Evolutionary conservation across 2,329 filamentous ascomycete genomes (phyloP), one percentile per base, ranked within the genome.

Genomic region (Rhinocladiella similis): DNA sequence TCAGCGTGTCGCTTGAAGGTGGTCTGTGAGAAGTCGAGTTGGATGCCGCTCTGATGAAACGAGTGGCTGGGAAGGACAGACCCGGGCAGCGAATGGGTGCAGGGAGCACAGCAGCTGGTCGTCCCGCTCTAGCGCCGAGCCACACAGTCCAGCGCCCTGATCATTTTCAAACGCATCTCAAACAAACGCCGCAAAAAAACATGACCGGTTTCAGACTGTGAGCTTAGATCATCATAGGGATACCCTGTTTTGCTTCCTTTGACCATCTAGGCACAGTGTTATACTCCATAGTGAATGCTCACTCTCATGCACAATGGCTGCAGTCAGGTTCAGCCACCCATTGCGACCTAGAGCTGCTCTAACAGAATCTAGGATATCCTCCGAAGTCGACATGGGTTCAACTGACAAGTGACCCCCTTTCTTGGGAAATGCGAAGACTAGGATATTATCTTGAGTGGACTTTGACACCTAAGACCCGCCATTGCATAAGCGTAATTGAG

Each of bases 81-180:
- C 45, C 51, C 35, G 29, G 41, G 56, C 50, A 45, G 49, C 60
- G 50, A 60, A 58, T 60, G 45, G 54, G 38, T 33, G 29, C 3
- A 33, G 2, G 29, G 22, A 39, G 42, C 35, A n/a, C 35, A 20
- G 53, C 53, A 53, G 60, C 54, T 52, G 60, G 54, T 50, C 58
- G 54, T 47, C 20, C 57, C 54, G 47, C 51, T 47, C 29, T 52
- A 36, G 39, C 43, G 42, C 47, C 35, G 56, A 54, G 45, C 53
- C 46, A 53, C 25, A 33, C 42, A 16, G 52, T 22, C 57, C 43
- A 54, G 50, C 54, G 45, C 50, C 53, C 50, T 25, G 47, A 39
- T 18, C 39, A 53, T 57, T 60, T 54, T 56, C 52, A 64, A 65
- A 65, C 63, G 61, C 49, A 46, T 57, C 55, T 65, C 58, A 63